Evolutionary conservation across 139 green algal species (phyloP).

Genomic region (Chlamydomonas sphaeroides): DNA sequence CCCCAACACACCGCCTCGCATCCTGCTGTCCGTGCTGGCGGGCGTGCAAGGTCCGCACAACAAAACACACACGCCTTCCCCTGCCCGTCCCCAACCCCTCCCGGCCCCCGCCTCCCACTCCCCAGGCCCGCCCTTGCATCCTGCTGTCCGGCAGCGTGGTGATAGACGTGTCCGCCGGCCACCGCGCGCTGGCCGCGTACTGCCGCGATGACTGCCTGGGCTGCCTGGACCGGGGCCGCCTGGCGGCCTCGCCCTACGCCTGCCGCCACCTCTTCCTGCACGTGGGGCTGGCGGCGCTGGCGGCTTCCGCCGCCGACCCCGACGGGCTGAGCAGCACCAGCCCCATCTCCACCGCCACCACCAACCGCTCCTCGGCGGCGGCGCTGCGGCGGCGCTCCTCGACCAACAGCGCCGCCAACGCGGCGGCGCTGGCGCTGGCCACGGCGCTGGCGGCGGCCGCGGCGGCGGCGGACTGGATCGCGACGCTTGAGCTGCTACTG

Average conservation of each 20-base stretch:
- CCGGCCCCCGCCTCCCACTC: neutral
- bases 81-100: neutral
- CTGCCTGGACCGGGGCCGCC: conserved; percentile 22
- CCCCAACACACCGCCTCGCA: too few relatives aligned
- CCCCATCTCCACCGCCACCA: conserved; percentile 2
- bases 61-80: neutral
- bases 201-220: conserved; percentile 17
- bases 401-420: neutral
- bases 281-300: conserved; percentile 18
- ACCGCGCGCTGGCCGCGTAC: conserved; percentile 10
- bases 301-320: neutral
- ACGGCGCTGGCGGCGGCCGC: neutral
- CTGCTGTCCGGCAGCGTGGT: conserved; percentile 11
- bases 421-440: neutral
- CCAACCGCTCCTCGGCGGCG: neutral
- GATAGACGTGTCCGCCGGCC: conserved; percentile 4
- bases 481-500: conserved; percentile 24
- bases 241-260: neutral
- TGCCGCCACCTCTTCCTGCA: conserved; percentile 29
- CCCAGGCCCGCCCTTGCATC: neutral
- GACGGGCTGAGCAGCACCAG: neutral
- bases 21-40: too few relatives aligned
- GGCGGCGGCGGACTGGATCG: conserved; percentile 16
- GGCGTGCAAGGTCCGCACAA: too few relatives aligned
- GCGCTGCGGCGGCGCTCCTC: neutral